Evolutionary conservation across 192 early-diverging fungal genomes (phyloP).

Genomic region (Coemansia sp.): DNA sequence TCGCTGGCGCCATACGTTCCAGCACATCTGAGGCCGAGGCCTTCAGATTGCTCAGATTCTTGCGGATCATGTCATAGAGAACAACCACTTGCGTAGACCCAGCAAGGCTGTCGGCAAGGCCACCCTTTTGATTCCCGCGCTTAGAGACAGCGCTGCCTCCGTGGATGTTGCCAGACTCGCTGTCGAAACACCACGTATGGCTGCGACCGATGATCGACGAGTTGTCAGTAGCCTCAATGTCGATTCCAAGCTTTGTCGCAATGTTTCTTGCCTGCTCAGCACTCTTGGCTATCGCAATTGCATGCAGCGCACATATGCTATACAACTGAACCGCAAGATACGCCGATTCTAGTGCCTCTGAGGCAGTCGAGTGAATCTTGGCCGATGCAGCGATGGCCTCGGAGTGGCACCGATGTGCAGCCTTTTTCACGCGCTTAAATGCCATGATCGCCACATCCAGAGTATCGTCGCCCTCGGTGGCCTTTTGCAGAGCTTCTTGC

Average conservation of each 20-base stretch:
- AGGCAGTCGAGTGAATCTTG: conserved; percentile 26
- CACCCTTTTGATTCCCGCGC: not conserved
- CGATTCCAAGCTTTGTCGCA: conserved; percentile 8
- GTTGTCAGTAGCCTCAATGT: not conserved
- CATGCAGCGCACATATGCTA: conserved; percentile 16
- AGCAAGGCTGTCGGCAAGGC: not conserved
- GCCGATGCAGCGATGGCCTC: conserved; percentile 23
- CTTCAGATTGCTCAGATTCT: conserved; percentile 24
- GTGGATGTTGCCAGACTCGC: not conserved
- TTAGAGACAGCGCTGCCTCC: not conserved
- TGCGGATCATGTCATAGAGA: conserved; percentile 30
- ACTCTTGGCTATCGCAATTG: conserved; percentile 12
- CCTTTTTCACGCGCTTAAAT: conserved; percentile 15
- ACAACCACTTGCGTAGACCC: conserved; percentile 19
- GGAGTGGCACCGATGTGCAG: conserved; percentile 18
- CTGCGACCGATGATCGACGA: not conserved
- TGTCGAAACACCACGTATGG: conserved; percentile 11
- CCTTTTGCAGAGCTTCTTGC: conserved; percentile 8
- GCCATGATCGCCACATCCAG: conserved; percentile 1
- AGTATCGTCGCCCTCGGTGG: not conserved
- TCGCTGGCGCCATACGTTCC: conserved; percentile 17
- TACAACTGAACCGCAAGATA: conserved; percentile 34
- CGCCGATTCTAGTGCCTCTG: conserved; percentile 26
- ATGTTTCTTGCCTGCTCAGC: conserved; percentile 16
- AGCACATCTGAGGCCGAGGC: not conserved